Evolutionary conservation across 1,284 basidiomycete species (phyloP).

Genomic region (Ceratobasidium sp.): DNA sequence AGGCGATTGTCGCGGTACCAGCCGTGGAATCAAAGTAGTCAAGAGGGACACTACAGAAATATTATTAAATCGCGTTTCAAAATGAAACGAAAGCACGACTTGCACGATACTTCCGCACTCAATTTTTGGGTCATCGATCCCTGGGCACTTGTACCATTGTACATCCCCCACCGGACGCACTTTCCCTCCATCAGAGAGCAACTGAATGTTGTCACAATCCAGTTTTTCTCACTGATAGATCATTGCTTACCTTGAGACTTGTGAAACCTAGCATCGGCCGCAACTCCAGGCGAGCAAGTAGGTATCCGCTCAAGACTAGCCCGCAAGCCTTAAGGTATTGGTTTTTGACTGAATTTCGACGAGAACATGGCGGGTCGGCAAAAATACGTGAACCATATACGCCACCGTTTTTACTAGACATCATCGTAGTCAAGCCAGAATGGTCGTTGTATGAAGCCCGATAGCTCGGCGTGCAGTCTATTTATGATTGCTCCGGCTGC

Average conservation of each 20-base stretch:
- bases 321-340: constrained; percentile 18
- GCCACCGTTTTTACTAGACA: neutral
- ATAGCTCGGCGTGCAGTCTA: neutral
- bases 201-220: neutral
- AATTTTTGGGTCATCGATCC: constrained; percentile 16
- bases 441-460: neutral
- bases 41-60: constrained; percentile 19
- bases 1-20: constrained; percentile 32
- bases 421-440: neutral
- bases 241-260: neutral
- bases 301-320: constrained; percentile 25
- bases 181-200: no score
- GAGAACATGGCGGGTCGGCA: neutral
- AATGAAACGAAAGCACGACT: neutral
- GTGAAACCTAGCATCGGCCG: neutral
- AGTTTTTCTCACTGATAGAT: neutral
- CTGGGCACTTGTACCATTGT: constrained; percentile 30
- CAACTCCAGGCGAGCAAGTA: constrained; percentile 18
- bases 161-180: constrained; percentile 27
- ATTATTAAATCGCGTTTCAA: neutral
- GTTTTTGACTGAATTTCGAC: neutral
- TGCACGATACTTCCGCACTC: constrained; percentile 39
- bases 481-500: neutral
- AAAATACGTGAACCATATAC: no score
- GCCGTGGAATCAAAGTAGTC: constrained; percentile 30